Evolutionary conservation across 1,284 basidiomycete genomes (phyloP).

Genomic region (Rhodotorula sp.): DNA sequence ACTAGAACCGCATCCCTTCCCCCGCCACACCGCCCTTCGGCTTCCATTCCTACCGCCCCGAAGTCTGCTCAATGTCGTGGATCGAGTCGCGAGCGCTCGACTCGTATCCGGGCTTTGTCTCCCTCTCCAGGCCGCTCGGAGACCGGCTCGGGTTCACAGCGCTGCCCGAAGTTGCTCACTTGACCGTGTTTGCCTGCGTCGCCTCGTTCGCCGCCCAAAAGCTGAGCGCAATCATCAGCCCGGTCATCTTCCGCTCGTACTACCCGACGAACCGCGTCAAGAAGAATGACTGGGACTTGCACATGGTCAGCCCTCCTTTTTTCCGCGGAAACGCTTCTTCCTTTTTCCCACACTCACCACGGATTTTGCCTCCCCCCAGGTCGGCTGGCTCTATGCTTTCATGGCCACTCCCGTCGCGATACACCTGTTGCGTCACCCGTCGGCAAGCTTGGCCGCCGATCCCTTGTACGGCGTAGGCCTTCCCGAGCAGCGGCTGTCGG

Average conservation of each 20-base stretch:
- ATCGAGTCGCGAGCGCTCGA: conserved; percentile 20
- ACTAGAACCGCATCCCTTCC: not conserved
- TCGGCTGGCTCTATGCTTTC: conserved; percentile 44
- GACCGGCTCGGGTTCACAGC: conserved; percentile 43
- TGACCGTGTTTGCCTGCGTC: conserved; percentile 44
- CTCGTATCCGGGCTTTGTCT: conserved; percentile 7
- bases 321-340: too few species aligned
- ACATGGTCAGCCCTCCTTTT: conserved; percentile 44
- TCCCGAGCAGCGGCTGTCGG: conserved; percentile 28
- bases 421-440: conserved; percentile 25
- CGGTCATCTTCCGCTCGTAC: conserved; percentile 45
- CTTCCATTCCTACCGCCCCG: too few species aligned
- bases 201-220: conserved; percentile 47
- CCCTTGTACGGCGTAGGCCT: conserved; percentile 29
- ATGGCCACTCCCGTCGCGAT: conserved; percentile 36
- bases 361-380: conserved; percentile 33
- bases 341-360: too few species aligned
- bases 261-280: conserved; percentile 46
- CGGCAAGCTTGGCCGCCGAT: conserved; percentile 21
- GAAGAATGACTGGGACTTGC: conserved; percentile 49
- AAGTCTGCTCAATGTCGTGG: conserved; percentile 17
- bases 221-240: conserved; percentile 45
- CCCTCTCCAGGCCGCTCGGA: conserved; percentile 34
- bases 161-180: conserved; percentile 45
- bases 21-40: too few species aligned